A percentile compares a stretch with the other conserved stretches of the same genome.
phyloP scores from a whole-genome alignment of 331 rosid genomes.

The Quercus phellos region DNA sequence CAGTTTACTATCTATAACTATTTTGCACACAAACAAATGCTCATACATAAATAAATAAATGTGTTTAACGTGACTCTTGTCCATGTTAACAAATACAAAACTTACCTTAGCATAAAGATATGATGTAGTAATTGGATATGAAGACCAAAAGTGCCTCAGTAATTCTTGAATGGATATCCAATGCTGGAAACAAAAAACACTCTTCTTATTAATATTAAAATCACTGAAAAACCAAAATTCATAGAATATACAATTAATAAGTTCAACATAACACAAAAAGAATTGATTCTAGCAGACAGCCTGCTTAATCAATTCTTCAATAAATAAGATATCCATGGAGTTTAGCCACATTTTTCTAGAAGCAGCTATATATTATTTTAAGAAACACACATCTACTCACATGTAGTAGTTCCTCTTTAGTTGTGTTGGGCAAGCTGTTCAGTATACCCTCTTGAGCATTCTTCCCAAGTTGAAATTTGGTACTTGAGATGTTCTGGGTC shows the following conservation, averaged over 20 bases:
- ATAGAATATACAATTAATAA: background rate
- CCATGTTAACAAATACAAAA: background rate
- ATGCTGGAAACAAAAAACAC: slow-evolving; percentile 57
- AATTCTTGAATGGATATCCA: slow-evolving; percentile 93
- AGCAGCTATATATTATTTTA: background rate
- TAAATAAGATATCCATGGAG: background rate
- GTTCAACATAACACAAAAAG: slow-evolving; percentile 12
- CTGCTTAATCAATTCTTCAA: slow-evolving; percentile 4
- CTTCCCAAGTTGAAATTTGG: slow-evolving; percentile 77
- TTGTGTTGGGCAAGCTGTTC: slow-evolving; percentile 64
- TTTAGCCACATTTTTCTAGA: background rate
- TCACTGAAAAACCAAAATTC: slow-evolving; percentile 12
- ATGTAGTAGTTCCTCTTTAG: slow-evolving; percentile 72
- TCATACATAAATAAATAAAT: background rate
- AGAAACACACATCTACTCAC: slow-evolving; percentile 48
- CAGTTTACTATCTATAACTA: background rate
- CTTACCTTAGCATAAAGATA: slow-evolving; percentile 70
- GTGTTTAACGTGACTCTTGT: background rate
- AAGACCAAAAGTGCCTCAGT: slow-evolving; percentile 94
- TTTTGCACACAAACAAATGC: background rate
- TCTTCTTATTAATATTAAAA: slow-evolving; percentile 7
- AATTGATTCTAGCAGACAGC: slow-evolving; percentile 3
- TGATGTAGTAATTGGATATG: slow-evolving; percentile 84
- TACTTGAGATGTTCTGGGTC: slow-evolving; percentile 86
- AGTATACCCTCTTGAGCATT: slow-evolving; percentile 75